Conservation (phyloP, 176 grass and related monocot genomes). For the Musa schizocarpa region DNA sequence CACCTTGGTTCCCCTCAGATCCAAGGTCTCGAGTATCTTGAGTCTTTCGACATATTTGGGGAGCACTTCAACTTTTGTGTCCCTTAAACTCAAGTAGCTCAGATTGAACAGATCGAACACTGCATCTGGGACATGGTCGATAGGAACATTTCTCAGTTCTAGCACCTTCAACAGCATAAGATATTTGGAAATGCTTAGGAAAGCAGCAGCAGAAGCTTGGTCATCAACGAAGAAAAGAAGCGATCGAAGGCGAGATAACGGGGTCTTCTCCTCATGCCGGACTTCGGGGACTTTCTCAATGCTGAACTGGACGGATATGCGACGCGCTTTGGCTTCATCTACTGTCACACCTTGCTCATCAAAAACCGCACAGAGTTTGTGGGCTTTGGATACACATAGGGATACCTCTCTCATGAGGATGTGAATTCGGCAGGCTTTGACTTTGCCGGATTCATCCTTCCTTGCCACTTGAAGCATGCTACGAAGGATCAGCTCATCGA, state of each 20-base stretch:
- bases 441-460: not conserved
- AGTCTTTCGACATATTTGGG: slow-evolving; percentile 34
- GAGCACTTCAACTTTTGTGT: slow-evolving; percentile 30
- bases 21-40: slow-evolving; percentile 33
- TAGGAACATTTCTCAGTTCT: slow-evolving; percentile 20
- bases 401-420: not conserved
- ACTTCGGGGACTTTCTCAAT: not conserved
- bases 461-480: not conserved
- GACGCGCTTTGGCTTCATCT: not conserved
- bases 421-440: not conserved
- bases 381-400: not conserved
- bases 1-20: slow-evolving; percentile 4
- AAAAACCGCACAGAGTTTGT: not conserved
- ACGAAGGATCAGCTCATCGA: not conserved
- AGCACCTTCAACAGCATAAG: slow-evolving; percentile 20
- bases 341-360: not conserved
- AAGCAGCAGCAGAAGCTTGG: not conserved
- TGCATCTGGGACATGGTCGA: slow-evolving; percentile 16
- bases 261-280: not conserved
- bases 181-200: not conserved
- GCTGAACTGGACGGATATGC: not conserved
- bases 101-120: slow-evolving; percentile 47
- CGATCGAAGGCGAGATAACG: not conserved
- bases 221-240: not conserved
- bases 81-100: slow-evolving; percentile 22